phyloP scores from a whole-genome alignment of 2,329 filamentous ascomycete species.

The Aspergillus hiratsukae region DNA sequence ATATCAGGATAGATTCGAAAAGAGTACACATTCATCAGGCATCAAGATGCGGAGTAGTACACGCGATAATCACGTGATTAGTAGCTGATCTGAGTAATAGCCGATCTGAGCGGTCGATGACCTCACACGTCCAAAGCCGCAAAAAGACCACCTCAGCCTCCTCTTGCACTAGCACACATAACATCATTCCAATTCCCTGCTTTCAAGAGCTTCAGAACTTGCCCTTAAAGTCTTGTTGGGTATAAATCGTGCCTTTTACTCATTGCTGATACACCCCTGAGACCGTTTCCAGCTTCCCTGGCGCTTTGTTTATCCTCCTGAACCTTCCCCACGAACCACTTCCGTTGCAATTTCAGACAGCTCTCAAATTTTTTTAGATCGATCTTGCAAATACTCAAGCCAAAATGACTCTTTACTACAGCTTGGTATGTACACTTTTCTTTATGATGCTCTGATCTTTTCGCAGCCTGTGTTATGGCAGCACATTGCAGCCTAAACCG shows the following conservation, averaged over 20 bases:
- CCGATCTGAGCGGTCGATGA: conserved; percentile 23
- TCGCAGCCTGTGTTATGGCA: not conserved
- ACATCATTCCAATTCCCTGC: not conserved
- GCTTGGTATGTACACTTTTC: conserved; percentile 48
- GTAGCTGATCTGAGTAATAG: too few relatives aligned
- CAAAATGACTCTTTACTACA: conserved; percentile 68
- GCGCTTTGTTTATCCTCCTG: conserved; percentile 15
- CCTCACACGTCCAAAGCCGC: conserved; percentile 22
- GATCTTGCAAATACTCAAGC: not conserved
- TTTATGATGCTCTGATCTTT: not conserved
- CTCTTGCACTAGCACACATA: not conserved
- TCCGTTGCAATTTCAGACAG: conserved; percentile 2
- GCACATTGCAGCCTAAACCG: conserved; percentile 21
- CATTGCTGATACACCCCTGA: not conserved
- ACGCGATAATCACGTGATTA: conserved; percentile 17
- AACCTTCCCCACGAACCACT: conserved; percentile 5
- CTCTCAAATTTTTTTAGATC: not conserved
- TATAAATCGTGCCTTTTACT: conserved; percentile 3
- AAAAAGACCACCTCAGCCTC: conserved; percentile 70
- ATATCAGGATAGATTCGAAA: not conserved
- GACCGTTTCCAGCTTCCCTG: not conserved
- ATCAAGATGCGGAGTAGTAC: too few relatives aligned
- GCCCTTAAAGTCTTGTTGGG: not conserved
- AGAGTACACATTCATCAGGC: not conserved
- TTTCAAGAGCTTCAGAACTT: not conserved